Conservation (phyloP, 1,284 basidiomycete species). For the Ustilago tritici region DNA sequence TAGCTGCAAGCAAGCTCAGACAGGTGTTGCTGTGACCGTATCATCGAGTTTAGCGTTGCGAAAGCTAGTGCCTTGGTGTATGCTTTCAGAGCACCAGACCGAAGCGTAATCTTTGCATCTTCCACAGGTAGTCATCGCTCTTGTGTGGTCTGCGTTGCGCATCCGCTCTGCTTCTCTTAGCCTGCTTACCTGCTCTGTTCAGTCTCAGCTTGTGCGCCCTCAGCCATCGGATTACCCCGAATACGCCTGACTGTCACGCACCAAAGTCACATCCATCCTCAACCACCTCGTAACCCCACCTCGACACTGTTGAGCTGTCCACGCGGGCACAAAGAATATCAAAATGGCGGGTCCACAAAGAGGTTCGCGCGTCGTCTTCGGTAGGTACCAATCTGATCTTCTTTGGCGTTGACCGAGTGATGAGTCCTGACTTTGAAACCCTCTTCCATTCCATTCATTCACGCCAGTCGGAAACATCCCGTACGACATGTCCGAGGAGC, state of each 20-base stretch:
- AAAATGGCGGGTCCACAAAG: conserved; percentile 45
- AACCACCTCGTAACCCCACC: not conserved
- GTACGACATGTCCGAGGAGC: conserved; percentile 69
- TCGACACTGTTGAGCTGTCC: not conserved
- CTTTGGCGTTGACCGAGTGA: not conserved
- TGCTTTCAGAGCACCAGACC: not conserved
- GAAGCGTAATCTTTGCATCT: conserved; percentile 17
- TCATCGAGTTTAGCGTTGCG: not conserved
- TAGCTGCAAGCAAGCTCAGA: not conserved
- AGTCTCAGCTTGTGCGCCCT: conserved; percentile 16
- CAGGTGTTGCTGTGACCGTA: not conserved
- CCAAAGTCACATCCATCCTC: not conserved
- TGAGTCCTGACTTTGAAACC: conserved; percentile 4
- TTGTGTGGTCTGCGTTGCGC: conserved; percentile 25
- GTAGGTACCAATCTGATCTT: conserved; percentile 7
- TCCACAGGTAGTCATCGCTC: conserved; percentile 3
- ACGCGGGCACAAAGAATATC: conserved; percentile 1
- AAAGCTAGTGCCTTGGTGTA: conserved; percentile 12
- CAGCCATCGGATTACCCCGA: not conserved
- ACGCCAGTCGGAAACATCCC: conserved; percentile 67
- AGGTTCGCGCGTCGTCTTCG: conserved; percentile 58
- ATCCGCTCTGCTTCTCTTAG: conserved; percentile 20
- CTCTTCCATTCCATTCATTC: not conserved
- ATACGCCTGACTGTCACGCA: not conserved
- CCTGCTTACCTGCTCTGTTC: conserved; percentile 4